Evolutionary conservation across 2,329 filamentous ascomycete species (phyloP).

Genomic region (Cordyceps fumosorosea): DNA sequence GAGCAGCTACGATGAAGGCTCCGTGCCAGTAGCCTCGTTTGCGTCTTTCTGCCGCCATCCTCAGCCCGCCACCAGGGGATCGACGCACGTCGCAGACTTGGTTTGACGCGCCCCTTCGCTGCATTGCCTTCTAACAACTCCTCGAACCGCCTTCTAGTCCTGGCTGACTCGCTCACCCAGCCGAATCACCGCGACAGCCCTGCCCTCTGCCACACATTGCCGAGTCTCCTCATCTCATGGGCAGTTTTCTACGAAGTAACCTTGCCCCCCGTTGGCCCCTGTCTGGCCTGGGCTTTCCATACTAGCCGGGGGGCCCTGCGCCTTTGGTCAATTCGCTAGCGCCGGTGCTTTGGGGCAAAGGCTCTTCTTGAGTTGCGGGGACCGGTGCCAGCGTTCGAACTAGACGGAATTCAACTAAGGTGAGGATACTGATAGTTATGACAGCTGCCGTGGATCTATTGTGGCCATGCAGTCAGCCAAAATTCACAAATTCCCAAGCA

Average conservation of each 20-base stretch:
- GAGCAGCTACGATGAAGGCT: neutral
- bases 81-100: constrained; percentile 2
- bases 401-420: neutral
- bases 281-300: neutral
- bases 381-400: neutral
- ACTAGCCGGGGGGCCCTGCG: neutral
- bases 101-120: neutral
- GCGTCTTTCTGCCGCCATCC: neutral
- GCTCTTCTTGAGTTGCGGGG: neutral
- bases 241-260: neutral
- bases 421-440: neutral
- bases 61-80: neutral
- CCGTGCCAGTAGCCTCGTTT: neutral
- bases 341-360: constrained; percentile 1
- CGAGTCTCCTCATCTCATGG: neutral
- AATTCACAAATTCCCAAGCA: too few relatives aligned
- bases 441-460: too few relatives aligned
- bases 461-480: too few relatives aligned
- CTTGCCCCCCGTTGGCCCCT: too few relatives aligned
- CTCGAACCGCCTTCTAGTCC: neutral
- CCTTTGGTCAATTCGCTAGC: neutral
- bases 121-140: neutral
- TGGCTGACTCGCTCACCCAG: neutral
- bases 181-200: neutral
- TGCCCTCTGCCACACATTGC: neutral